Base-by-base conservation (phyloP, 495 filamentous ascomycete species). In the Umbilicaria muhlenbergii region DNA sequence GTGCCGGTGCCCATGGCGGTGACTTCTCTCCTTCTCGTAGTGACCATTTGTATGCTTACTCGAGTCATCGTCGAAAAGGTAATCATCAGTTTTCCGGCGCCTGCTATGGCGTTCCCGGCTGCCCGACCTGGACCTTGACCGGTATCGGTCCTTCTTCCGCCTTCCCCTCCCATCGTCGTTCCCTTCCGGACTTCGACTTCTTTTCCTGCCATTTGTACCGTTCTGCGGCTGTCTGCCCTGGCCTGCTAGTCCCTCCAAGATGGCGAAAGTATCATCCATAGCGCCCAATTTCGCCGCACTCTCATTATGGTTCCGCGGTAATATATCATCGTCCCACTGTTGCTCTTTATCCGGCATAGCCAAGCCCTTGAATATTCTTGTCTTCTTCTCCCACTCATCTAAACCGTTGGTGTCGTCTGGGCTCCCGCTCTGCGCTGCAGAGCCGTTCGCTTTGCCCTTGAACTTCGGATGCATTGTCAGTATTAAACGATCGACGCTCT, bases 241-340 rank as follows among this genome's bases (percentile, higher is more conserved):
- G 12, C 77, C 73, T 41, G 85, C 87, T 34, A 96, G 65, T 14
- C 81, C 80, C 57, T 96, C 92, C 16, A 99, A 63, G 58, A 89
- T 73, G 4, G 86, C 86, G 55, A 99, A 77, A 6, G 91, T 94
- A 60, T 99, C 92, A 55, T 96, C 91, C 60, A 95, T 84, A 21
- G 78, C 80, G 55, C 77, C 77, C 12, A 52, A 56, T 45, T 63
- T 63, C 11, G 56, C 56, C 19, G 64, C 57, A 32, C 52, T 54
- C 12, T 70, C 61, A 18, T 57, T 46, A 12, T 42, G 54, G 40
- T 39, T 57, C 53, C 6, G 39, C 28, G 51, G 58, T 44, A n/a
- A 53, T 1, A 47, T 64, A 14, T 74, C 67, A 18, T 74, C 68
- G 13, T 64, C 57, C 75, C 73, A 81, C 14, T 58, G 52, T 18